A percentile compares a stretch with the other conserved stretches of the same genome.
phyloP scores from a whole-genome alignment of 805 yeast species.

The Hanseniaspora valbyensis region DNA sequence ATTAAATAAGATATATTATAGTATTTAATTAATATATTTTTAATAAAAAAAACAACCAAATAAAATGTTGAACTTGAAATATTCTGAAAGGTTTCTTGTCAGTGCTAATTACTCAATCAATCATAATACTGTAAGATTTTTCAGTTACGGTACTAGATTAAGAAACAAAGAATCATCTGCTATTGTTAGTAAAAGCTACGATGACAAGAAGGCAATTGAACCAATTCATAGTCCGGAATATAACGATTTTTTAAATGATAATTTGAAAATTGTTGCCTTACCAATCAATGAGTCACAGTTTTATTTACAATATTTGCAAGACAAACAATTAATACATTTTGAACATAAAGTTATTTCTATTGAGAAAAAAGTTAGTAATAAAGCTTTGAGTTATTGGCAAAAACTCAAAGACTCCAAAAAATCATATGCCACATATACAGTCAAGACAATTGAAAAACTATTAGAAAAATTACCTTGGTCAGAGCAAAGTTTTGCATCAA shows the following conservation, averaged over 20 bases:
- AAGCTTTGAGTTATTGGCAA: slow-evolving; percentile 53
- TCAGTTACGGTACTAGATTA: neutral
- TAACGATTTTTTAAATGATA: slow-evolving; percentile 26
- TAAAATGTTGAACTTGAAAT: no score
- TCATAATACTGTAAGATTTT: neutral
- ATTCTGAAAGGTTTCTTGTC: no score
- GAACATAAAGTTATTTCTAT: slow-evolving; percentile 25
- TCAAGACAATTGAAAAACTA: slow-evolving; percentile 39
- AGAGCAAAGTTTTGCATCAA: slow-evolving; percentile 61
- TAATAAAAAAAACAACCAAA: no score
- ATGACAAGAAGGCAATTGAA: neutral
- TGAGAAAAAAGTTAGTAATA: slow-evolving; percentile 37
- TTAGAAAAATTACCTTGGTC: slow-evolving; percentile 64
- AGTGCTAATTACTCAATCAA: no score
- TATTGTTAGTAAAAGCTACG: neutral
- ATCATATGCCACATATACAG: slow-evolving; percentile 49
- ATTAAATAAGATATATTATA: no score
- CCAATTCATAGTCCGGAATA: neutral
- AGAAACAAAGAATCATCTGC: neutral
- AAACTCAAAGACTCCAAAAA: slow-evolving; percentile 46
- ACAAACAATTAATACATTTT: slow-evolving; percentile 30
- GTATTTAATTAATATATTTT: no score
- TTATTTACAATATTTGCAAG: slow-evolving; percentile 51
- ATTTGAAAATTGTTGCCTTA: slow-evolving; percentile 54
- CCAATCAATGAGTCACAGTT: slow-evolving; percentile 58